These are phyloP conservation scores for Ceriops tagal DNA, from an alignment of 345 rosid species.

Conservation along the genomic window DNA sequence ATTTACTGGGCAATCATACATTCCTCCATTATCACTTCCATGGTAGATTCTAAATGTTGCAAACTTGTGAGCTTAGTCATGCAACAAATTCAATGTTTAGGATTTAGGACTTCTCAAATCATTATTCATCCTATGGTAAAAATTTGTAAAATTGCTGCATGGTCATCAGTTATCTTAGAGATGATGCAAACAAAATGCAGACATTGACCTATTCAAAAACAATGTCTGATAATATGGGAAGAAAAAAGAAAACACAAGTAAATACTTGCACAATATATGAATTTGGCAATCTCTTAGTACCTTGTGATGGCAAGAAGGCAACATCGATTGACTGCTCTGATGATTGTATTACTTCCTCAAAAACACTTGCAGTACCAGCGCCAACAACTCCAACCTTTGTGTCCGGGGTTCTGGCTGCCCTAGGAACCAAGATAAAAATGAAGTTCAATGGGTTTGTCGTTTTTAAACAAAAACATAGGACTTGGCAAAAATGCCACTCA, in stretches of 20 bases:
- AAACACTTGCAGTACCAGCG: conserved; percentile 77
- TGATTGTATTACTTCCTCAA: conserved; percentile 50
- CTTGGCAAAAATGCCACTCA: no score
- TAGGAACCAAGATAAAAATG: conserved; percentile 29
- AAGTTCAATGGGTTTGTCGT: background rate
- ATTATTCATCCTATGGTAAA: no score
- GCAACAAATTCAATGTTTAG: background rate
- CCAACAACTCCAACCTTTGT: conserved; percentile 82
- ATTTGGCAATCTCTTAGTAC: conserved; percentile 28
- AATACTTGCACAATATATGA: background rate
- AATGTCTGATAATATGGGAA: background rate
- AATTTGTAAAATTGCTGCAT: background rate
- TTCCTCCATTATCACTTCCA: no score
- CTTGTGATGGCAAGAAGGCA: conserved; percentile 88
- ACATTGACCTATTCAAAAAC: no score
- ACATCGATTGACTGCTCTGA: conserved; percentile 43
- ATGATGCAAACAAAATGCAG: background rate
- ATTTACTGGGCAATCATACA: no score
- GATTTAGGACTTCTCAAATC: no score
- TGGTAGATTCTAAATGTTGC: background rate
- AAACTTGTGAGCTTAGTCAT: background rate
- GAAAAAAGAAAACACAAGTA: background rate
- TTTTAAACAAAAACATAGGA: background rate
- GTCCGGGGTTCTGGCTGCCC: conserved; percentile 80
- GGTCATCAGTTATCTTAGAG: background rate